Evolutionary conservation across 1,139 yeast genomes (phyloP), one percentile per base, ranked within the genome.

Genomic region (Candida sanyaensis): DNA sequence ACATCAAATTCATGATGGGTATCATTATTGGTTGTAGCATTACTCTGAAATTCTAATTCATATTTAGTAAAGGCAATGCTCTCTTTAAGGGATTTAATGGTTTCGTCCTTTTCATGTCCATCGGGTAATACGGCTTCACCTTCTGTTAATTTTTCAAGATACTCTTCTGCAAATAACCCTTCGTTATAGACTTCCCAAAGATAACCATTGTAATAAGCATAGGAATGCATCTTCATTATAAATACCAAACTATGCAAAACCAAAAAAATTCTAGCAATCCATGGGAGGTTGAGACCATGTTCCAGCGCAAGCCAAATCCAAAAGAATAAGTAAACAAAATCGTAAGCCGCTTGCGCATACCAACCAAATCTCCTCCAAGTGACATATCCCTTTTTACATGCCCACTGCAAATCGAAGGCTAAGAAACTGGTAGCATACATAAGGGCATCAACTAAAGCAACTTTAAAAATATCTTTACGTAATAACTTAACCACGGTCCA

Each of bases 161-260:
- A 70, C 47, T 26, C 57, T 57, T 59, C 69, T 7, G 90, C 80
- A 49, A 71, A 75, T 6, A 71, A 57, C 45, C 86, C 69, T 56
- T 88, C 96, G n/a, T 72, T 68, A 29, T 62, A 59, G 30, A 86
- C 79, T 26, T 66, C 70, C 93, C 96, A 89, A 48, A 91, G 70
- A 62, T 91, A 89, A 0, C 97, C 98, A 62, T 91, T 91, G 69
- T 84, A 92, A 59, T 86, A 89, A 1, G 88, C 89, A 62, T 84
- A 92, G 1, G 97, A 89, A 64, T 92, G 97, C 83, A 86, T 86
- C 63, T 92, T 92, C 98, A 92, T 92, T 54, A 92, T 65, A 55
- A 91, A 71, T 4, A 92, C 97, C 46, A 89, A 72, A n/a, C 89
- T 81, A 64, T 92, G 98, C 49, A 92, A 72, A 50, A 88, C 77